Conservation (phyloP, 2,329 filamentous ascomycete species). For the Zymoseptoria ardabiliae region DNA sequence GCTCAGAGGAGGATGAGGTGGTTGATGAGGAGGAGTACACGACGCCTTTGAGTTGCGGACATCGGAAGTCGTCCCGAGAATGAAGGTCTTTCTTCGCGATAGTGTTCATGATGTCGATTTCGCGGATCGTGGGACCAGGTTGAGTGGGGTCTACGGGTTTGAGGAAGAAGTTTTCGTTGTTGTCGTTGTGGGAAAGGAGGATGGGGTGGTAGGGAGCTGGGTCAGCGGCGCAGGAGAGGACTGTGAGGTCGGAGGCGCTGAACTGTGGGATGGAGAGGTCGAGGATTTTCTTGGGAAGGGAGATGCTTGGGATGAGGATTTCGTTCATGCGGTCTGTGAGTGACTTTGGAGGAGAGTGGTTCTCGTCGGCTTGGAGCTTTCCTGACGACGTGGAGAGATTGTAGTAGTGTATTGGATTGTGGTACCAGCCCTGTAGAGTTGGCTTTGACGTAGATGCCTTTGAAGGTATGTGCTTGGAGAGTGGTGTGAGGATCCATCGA, state of each 20-base stretch:
- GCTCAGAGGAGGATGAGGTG: slow-evolving; percentile 1
- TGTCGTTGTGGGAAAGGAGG: slow-evolving; percentile 10
- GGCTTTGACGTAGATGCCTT: slow-evolving; percentile 3
- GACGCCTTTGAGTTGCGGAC: slow-evolving; percentile 26
- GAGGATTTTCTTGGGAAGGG: slow-evolving; percentile 30
- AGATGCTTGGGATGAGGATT: slow-evolving; percentile 21
- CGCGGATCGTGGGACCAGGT: slow-evolving; percentile 28
- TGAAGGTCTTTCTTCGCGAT: slow-evolving; percentile 24
- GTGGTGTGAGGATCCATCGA: slow-evolving; percentile 26
- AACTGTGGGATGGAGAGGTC: slow-evolving; percentile 22
- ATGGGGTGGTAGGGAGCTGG: slow-evolving; percentile 25
- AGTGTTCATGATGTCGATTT: slow-evolving; percentile 25
- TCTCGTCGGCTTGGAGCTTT: slow-evolving; percentile 22
- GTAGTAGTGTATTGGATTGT: slow-evolving; percentile 25
- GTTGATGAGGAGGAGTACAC: slow-evolving; percentile 13
- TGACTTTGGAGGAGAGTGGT: slow-evolving; percentile 10
- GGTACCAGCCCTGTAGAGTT: slow-evolving; percentile 28
- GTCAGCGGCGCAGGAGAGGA: slow-evolving; percentile 18
- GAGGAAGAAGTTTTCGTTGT: slow-evolving; percentile 24
- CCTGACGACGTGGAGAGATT: slow-evolving; percentile 19
- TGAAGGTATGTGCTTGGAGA: slow-evolving; percentile 5
- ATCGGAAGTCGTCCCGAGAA: slow-evolving; percentile 18
- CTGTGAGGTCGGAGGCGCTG: slow-evolving; percentile 20
- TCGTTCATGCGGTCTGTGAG: slow-evolving; percentile 18
- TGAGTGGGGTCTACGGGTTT: slow-evolving; percentile 28